phyloP scores from a whole-genome alignment of 2,329 filamentous ascomycete genomes.

The Ascochyta viciae-villosae region DNA sequence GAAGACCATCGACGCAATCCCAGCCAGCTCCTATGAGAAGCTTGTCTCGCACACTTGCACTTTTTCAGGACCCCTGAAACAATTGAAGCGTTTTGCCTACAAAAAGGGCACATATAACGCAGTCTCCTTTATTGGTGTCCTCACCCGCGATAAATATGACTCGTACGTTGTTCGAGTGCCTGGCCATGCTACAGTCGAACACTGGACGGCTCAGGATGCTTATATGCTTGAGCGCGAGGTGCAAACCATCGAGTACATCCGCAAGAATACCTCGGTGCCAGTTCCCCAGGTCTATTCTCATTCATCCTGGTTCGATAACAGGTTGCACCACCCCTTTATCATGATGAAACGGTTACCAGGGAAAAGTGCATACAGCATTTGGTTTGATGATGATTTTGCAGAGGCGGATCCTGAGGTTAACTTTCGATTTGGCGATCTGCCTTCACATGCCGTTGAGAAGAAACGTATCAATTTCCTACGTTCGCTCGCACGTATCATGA shows the following conservation, averaged over 20 bases:
- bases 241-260: slow-evolving; percentile 5
- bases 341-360: slow-evolving; percentile 26
- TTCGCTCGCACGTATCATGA: slow-evolving; percentile 17
- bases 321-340: slow-evolving; percentile 23
- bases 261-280: slow-evolving; percentile 6
- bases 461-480: slow-evolving; percentile 25
- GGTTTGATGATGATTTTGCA: slow-evolving; percentile 14
- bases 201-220: slow-evolving; percentile 3
- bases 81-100: background rate
- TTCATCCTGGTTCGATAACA: slow-evolving; percentile 17
- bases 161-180: slow-evolving; percentile 8
- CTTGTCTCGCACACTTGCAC: background rate
- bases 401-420: background rate
- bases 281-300: slow-evolving; percentile 22
- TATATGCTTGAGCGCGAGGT: slow-evolving; percentile 11
- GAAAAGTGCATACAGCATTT: slow-evolving; percentile 14
- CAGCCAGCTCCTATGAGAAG: background rate
- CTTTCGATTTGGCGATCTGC: background rate
- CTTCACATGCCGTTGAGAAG: background rate
- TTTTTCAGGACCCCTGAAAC: background rate
- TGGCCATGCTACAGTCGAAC: background rate
- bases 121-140: background rate
- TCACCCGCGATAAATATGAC: background rate
- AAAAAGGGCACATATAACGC: background rate
- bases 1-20: slow-evolving; percentile 3